Evolutionary conservation across 345 rosid species (phyloP).

Genomic region (Camelina sativa): DNA sequence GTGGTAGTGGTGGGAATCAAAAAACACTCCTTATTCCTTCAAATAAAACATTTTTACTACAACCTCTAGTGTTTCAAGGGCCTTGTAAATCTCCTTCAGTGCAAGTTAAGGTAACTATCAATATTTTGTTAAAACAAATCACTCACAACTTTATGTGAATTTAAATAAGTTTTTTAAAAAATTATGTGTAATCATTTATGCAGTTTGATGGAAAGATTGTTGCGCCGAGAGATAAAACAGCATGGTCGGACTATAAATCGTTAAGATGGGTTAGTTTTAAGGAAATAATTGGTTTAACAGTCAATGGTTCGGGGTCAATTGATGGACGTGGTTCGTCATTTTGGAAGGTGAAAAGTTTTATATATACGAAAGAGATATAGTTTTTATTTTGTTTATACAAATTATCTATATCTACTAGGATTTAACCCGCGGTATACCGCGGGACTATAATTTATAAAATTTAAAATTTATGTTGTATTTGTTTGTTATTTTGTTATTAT

Average conservation of each 20-base stretch:
- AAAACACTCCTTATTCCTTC: conserved; percentile 41
- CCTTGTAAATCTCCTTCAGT: conserved; percentile 52
- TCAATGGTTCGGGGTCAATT: conserved; percentile 28
- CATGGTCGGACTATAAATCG: conserved; percentile 4
- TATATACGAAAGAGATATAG: not conserved
- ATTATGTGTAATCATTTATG: not conserved
- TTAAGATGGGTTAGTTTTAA: conserved; percentile 8
- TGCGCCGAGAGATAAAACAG: conserved; percentile 23
- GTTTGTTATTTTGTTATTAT: no score
- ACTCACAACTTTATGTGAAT: not conserved
- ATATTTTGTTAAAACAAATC: not conserved
- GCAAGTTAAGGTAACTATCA: conserved; percentile 45
- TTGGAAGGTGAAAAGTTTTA: conserved; percentile 31
- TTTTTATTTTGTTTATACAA: not conserved
- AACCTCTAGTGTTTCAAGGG: conserved; percentile 52
- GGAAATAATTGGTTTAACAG: not conserved
- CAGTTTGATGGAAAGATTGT: conserved; percentile 33
- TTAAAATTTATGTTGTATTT: no score
- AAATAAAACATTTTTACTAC: conserved; percentile 47
- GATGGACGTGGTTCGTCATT: conserved; percentile 41
- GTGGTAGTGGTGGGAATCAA: conserved; percentile 25
- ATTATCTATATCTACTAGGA: not conserved
- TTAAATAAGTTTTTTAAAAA: no score
- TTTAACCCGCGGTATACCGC: no score
- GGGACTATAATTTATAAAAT: no score